These are phyloP conservation scores for Arxiozyma slooffiae DNA, from an alignment of 1,139 yeast genomes.

Conservation along the genomic window DNA sequence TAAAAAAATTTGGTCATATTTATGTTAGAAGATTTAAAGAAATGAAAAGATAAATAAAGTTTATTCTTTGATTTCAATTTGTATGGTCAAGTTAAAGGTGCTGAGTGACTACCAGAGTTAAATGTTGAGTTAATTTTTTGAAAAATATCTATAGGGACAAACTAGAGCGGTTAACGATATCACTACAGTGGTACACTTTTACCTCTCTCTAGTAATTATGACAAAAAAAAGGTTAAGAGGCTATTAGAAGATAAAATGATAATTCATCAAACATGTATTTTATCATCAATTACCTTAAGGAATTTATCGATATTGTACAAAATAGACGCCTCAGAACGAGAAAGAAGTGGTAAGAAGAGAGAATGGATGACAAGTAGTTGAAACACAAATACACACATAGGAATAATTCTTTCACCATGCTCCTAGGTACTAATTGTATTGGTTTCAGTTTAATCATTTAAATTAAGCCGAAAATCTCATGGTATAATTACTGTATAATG, in stretches of 20 bases:
- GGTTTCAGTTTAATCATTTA: no score
- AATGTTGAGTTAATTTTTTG: conserved; percentile 70
- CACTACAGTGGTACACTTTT: conserved; percentile 44
- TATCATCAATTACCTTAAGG: conserved; percentile 58
- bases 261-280: conserved; percentile 61
- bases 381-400: no score
- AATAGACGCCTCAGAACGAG: conserved; percentile 50
- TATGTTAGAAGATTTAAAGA: conserved; percentile 48
- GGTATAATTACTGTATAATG: no score
- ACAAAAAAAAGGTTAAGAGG: conserved; percentile 26
- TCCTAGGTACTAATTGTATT: no score
- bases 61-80: conserved; percentile 36
- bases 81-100: conserved; percentile 33
- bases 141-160: conserved; percentile 45
- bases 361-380: no score
- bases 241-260: conserved; percentile 37
- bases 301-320: conserved; percentile 64
- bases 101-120: conserved; percentile 73
- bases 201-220: conserved; percentile 24
- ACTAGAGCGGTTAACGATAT: conserved; percentile 56
- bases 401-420: no score
- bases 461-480: no score
- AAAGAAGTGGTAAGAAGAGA: conserved; percentile 48
- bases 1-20: conserved; percentile 65
- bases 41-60: conserved; percentile 35